Evolutionary conservation across 2,329 filamentous ascomycete species (phyloP).

Genomic region (Aspergillus vadensis): DNA sequence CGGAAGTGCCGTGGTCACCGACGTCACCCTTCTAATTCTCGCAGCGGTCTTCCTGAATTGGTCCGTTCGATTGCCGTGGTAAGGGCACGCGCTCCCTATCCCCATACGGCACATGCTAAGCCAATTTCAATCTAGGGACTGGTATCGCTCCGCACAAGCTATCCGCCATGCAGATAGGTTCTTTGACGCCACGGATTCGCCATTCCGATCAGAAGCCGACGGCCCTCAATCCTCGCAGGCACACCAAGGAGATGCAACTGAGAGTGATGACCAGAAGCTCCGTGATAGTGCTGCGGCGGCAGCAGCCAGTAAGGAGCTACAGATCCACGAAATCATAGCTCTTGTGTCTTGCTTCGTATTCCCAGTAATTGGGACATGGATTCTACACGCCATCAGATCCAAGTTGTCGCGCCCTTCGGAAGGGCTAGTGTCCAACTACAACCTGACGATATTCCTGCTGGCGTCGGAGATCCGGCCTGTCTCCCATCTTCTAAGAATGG

Average conservation of each 20-base stretch:
- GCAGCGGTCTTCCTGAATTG: slow-evolving; percentile 88
- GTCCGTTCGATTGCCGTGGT: slow-evolving; percentile 90
- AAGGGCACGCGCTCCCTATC: slow-evolving; percentile 33
- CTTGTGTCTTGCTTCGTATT: slow-evolving; percentile 76
- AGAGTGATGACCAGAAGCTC: slow-evolving; percentile 9
- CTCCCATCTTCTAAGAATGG: slow-evolving; percentile 77
- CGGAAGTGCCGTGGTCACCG: slow-evolving; percentile 79
- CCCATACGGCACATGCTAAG: slow-evolving; percentile 10
- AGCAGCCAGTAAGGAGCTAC: slow-evolving; percentile 63
- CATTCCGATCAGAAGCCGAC: slow-evolving; percentile 31
- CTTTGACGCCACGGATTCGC: slow-evolving; percentile 22
- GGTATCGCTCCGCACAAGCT: slow-evolving; percentile 72
- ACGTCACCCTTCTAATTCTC: slow-evolving; percentile 76
- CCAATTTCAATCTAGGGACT: slow-evolving; percentile 54
- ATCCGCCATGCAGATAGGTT: slow-evolving; percentile 52
- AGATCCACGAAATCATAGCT: slow-evolving; percentile 72
- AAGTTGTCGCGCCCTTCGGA: slow-evolving; percentile 83
- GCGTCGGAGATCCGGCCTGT: slow-evolving; percentile 83
- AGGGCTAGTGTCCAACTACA: slow-evolving; percentile 87
- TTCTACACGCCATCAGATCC: slow-evolving; percentile 77
- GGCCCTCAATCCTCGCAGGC: slow-evolving; percentile 19
- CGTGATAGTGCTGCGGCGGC: slow-evolving; percentile 25
- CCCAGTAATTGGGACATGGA: slow-evolving; percentile 76
- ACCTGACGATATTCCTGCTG: slow-evolving; percentile 85
- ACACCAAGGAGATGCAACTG: neutral